phyloP scores from a whole-genome alignment of 2,329 filamentous ascomycete genomes.

The Fusarium staphyleae region DNA sequence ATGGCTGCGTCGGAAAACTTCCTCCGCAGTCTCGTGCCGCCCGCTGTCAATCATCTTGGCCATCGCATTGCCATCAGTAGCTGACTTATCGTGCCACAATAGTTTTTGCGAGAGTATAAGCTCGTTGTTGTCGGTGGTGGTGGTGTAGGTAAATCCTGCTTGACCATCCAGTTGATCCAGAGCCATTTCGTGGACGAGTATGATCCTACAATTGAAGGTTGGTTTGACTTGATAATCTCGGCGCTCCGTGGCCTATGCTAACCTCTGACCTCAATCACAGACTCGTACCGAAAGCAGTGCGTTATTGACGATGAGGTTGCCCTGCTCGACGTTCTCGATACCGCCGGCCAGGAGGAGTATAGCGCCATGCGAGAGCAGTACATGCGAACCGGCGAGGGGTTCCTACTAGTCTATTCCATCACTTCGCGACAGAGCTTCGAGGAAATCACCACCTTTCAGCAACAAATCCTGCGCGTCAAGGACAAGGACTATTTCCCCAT shows the following conservation, averaged over 20 bases:
- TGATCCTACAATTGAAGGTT: constrained; percentile 98
- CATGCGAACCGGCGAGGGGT: constrained; percentile 98
- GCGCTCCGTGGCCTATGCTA: constrained; percentile 28
- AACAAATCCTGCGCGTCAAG: constrained; percentile 98
- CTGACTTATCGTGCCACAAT: constrained; percentile 28
- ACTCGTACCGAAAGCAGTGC: constrained; percentile 99
- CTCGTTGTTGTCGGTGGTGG: constrained; percentile 96
- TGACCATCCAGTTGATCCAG: constrained; percentile 96
- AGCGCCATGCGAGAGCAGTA: constrained; percentile 99
- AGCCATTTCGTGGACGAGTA: constrained; percentile 99
- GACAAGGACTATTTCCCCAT: constrained; percentile 99
- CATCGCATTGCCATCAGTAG: constrained; percentile 8
- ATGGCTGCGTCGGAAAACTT: background rate
- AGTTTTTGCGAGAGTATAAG: constrained; percentile 93
- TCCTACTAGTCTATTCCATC: constrained; percentile 97
- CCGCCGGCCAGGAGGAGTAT: constrained; percentile 98
- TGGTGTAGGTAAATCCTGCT: constrained; percentile 98
- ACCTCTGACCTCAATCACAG: constrained; percentile 55
- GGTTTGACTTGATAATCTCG: constrained; percentile 40
- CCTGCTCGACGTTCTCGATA: constrained; percentile 96
- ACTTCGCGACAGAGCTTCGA: constrained; percentile 97
- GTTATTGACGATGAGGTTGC: constrained; percentile 98
- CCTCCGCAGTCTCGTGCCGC: background rate
- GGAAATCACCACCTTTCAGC: constrained; percentile 98
- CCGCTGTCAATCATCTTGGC: background rate